Base-by-base conservation (phyloP, 768 basidiomycete species). In the Cubamyces sp. region DNA sequence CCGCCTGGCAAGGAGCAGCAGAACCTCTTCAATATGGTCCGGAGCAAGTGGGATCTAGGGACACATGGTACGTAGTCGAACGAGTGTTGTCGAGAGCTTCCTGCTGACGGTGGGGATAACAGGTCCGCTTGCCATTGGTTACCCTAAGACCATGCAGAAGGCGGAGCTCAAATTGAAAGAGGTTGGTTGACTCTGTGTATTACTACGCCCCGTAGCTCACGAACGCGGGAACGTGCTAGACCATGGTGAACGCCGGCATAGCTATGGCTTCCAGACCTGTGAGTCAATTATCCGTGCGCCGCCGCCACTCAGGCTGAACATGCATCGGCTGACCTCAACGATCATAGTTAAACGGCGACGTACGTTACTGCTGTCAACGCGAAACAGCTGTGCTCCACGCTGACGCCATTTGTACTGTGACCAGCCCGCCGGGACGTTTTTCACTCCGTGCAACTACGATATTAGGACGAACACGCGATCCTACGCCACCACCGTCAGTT, bases 401-500 rank as follows among this genome's bases (percentile, higher is more conserved):
- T 49, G 48, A 49, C 28, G 48, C 48, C 5, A 14, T 9, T 15
- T 26, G 16, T 8, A 50, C 18, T 6, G 1, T 40, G 12, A n/a
- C 11, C n/a, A 70, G 69, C 57, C 66, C 14, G 66, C 41, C 15
- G 69, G 69, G 8, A 43, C 37, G 6, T 70, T 40, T 50, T 58
- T 52, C 46, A 43, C 65, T 1, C 60, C 65, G 14, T 61, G 57
- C 47, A 66, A 66, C 16, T 61, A 64, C 19, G 66, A 70, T 46
- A 54, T 66, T 3, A 43, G 9, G 18, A 66, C 58, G 1, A 57
- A 62, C n/a, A 67, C 66, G 11, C 64, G 69, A 23, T 58, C 67
- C 3, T 70, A 70, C 47, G 54, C 68, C 1, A 45, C 60, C 7
- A 76, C 74, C 5, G 77, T 74, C 9, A 69, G 72, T 64, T 23